Percentiles rank a stretch among this genome's conserved stretches.
Conservation (phyloP, 495 filamentous ascomycete species). For the Neurospora sp. region DNA sequence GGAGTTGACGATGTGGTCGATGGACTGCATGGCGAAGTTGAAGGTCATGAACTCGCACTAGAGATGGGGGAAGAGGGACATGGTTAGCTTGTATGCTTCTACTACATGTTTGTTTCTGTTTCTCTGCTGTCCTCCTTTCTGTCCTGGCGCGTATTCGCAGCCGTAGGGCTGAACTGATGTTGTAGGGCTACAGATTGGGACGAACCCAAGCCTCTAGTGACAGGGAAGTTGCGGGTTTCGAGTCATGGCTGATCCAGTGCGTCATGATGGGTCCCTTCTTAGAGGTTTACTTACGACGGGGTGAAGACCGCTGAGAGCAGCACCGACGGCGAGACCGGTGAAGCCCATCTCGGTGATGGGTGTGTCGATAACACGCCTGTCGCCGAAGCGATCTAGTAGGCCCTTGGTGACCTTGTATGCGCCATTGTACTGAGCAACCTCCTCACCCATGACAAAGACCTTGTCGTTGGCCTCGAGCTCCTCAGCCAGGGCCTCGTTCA, state of each 20-base stretch:
- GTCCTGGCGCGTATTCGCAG: conserved; percentile 1
- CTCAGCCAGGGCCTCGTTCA: conserved; percentile 96
- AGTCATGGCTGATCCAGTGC: neutral
- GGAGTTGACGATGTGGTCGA: conserved; percentile 99
- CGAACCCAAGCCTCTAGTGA: neutral
- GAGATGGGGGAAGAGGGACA: neutral
- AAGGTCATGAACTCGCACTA: conserved; percentile 99
- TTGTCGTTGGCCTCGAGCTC: conserved; percentile 90
- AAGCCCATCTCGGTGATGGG: conserved; percentile 98
- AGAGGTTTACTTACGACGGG: conserved; percentile 61
- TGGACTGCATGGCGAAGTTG: conserved; percentile 99
- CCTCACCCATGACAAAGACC: conserved; percentile 92
- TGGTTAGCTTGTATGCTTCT: neutral
- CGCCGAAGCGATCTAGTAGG: conserved; percentile 89
- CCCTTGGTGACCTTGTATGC: conserved; percentile 99
- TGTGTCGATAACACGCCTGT: conserved; percentile 94
- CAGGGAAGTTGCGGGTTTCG: neutral
- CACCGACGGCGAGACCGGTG: conserved; percentile 81
- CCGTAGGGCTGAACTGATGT: neutral
- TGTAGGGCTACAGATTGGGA: neutral
- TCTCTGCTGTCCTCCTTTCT: neutral
- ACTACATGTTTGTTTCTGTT: neutral
- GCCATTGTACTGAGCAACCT: conserved; percentile 99
- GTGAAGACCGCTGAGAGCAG: conserved; percentile 87
- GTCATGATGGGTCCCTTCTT: neutral